Evolutionary conservation across 768 basidiomycete genomes (phyloP), one percentile per base, ranked within the genome.

Genomic region (Auricularia sp.): DNA sequence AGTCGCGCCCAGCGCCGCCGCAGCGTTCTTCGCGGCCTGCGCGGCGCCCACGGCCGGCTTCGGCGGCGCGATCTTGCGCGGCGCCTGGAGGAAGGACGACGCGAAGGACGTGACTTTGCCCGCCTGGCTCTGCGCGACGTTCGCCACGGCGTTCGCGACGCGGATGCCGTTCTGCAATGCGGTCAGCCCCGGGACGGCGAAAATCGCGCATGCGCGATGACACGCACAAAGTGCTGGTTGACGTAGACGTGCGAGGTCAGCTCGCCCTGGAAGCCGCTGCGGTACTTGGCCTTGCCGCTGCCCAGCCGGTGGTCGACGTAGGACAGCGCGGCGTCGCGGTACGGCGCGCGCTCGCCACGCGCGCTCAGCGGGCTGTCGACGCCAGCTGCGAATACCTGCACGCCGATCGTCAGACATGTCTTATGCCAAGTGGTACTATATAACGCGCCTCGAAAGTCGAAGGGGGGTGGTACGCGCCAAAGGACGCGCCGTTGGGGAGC

Each of bases 231-330:
- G 14, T 65, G 61, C 42, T 65, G 67, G 33, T 37, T 24, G 62
- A 65, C 65, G 36, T 62, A 67, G 18, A 67, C 67, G 42, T 67
- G 67, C 36, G 61, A 54, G 14, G 61, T 5, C 4, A 54, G 51
- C 16, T 63, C 63, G 35, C 37, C 65, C 45, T 65, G 54, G 56
- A 34, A 42, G 37, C n/a, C 37, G 56, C 51, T 63, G 2, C 56
- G 33, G 66, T 47, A 51, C 21, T 62, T 44, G 21, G 62, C 61
- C 16, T 61, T 24, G 13, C 33, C 45, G 16, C 39, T 61, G 24
- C 64, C 64, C 24, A 67, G 67, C 18, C 65, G 39, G 3, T 34
- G 16, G 18, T 24, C 29, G 10, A 67, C 37, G 62, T 58, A 67
- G n/a, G 54, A 62, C 13, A 65, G 45, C 5, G 65, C 65, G 35